These are phyloP conservation scores for Rhodotorula sp. DNA, from an alignment of 1,284 basidiomycete species.

Conservation along the genomic window DNA sequence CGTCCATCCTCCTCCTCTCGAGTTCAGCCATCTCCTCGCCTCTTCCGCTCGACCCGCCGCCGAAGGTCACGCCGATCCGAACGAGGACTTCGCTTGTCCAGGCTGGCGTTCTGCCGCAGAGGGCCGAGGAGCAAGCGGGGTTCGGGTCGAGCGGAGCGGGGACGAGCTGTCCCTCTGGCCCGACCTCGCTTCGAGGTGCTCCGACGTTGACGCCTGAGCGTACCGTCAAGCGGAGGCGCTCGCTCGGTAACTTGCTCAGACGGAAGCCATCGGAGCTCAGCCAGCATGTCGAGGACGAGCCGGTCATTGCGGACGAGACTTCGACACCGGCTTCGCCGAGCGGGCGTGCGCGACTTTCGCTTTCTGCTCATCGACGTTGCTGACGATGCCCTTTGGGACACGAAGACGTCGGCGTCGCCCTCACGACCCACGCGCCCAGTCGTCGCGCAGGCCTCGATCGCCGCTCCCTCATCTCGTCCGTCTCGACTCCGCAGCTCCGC, in stretches of 20 bases:
- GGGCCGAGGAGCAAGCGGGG: neutral
- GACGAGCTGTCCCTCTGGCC: neutral
- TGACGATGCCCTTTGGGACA: neutral
- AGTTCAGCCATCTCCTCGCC: conserved; percentile 15
- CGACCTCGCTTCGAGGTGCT: neutral
- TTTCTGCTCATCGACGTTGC: neutral
- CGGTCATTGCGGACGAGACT: neutral
- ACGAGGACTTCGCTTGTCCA: neutral
- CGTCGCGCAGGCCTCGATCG: conserved; percentile 14
- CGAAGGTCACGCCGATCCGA: neutral
- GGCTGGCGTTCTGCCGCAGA: no score
- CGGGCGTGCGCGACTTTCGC: no score
- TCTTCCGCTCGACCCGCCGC: neutral
- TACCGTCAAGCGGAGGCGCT: neutral
- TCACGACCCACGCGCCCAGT: conserved; percentile 21
- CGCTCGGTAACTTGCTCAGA: neutral
- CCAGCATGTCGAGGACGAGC: neutral
- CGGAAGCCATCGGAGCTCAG: neutral
- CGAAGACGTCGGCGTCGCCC: conserved; percentile 14
- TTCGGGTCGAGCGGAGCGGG: neutral
- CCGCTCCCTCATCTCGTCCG: neutral
- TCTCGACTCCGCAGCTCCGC: neutral
- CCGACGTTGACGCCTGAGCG: neutral
- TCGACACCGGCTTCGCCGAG: neutral
- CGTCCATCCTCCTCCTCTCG: conserved; percentile 9